phyloP scores from a whole-genome alignment of 805 yeast genomes.

The Lipomyces orientalis region DNA sequence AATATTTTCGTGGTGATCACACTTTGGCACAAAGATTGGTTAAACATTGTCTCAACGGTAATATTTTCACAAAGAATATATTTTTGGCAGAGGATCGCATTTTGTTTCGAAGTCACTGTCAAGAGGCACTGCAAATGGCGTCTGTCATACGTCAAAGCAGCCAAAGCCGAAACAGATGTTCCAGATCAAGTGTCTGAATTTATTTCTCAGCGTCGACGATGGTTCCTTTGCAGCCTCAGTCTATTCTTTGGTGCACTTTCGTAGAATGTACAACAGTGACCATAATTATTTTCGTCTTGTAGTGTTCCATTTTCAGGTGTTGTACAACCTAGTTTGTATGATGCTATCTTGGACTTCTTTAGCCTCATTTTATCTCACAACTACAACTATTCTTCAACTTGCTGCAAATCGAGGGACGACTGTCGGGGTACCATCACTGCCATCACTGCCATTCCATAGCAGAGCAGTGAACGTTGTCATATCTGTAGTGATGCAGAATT shows the following conservation, averaged over 20 bases:
- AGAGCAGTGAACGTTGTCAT: slow-evolving; percentile 22
- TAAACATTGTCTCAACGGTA: slow-evolving; percentile 63
- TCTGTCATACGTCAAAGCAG: slow-evolving; percentile 64
- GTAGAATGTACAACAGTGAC: slow-evolving; percentile 59
- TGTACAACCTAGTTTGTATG: slow-evolving; percentile 60
- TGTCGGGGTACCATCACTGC: not conserved
- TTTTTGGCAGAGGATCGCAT: slow-evolving; percentile 73
- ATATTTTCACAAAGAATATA: slow-evolving; percentile 71
- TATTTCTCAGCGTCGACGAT: slow-evolving; percentile 67
- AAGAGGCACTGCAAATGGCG: slow-evolving; percentile 64
- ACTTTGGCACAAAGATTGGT: slow-evolving; percentile 54
- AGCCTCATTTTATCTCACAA: slow-evolving; percentile 67
- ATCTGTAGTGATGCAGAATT: slow-evolving; percentile 53
- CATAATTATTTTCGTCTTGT: slow-evolving; percentile 59
- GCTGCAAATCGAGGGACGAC: slow-evolving; percentile 50
- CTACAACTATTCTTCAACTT: slow-evolving; percentile 61
- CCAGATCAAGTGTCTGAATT: slow-evolving; percentile 68
- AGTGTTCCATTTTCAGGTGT: slow-evolving; percentile 59
- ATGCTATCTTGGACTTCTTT: slow-evolving; percentile 67
- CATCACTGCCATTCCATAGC: slow-evolving; percentile 40
- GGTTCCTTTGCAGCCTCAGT: slow-evolving; percentile 73
- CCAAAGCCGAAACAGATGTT: slow-evolving; percentile 72
- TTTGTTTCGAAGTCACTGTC: slow-evolving; percentile 70
- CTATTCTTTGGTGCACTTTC: slow-evolving; percentile 61
- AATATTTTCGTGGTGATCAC: slow-evolving; percentile 70